Evolutionary conservation across 1,284 basidiomycete species (phyloP).

Genomic region (Boletus subluridellus): DNA sequence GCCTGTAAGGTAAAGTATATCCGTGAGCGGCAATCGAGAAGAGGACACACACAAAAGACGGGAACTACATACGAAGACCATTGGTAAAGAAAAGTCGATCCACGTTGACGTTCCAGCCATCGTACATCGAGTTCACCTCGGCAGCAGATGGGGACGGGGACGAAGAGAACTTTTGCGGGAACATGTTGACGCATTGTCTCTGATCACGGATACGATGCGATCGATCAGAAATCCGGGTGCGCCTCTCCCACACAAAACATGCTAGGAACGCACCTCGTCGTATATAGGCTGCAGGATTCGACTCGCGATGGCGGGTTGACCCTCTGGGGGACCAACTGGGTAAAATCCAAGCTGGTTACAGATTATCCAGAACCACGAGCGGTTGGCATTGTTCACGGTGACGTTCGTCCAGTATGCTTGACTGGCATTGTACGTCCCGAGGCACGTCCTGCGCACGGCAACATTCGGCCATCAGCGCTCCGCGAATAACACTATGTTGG

Average conservation of each 20-base stretch:
- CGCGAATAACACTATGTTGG: neutral
- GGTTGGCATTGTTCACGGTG: constrained; percentile 26
- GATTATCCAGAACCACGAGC: constrained; percentile 50
- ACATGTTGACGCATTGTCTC: constrained; percentile 63
- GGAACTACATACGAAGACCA: constrained; percentile 25
- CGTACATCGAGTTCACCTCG: constrained; percentile 49
- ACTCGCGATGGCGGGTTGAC: constrained; percentile 45
- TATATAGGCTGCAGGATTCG: constrained; percentile 58
- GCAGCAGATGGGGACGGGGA: constrained; percentile 40
- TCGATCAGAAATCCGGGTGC: neutral
- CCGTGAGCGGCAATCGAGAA: neutral
- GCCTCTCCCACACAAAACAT: neutral
- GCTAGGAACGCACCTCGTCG: constrained; percentile 45
- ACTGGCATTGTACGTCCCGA: too few species aligned
- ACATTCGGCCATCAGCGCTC: neutral
- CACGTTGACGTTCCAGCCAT: constrained; percentile 59
- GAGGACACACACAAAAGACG: neutral
- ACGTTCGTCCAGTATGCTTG: too few species aligned
- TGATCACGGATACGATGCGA: constrained; percentile 25
- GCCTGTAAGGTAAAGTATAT: constrained; percentile 36
- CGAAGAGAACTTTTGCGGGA: constrained; percentile 51
- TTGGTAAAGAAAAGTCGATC: constrained; percentile 55
- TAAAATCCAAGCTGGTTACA: constrained; percentile 69
- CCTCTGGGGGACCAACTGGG: constrained; percentile 51
- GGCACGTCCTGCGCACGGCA: neutral